A percentile compares a stretch with the other conserved stretches of the same genome.
phyloP scores from a whole-genome alignment of 495 filamentous ascomycete genomes.

The Bryoglossum gracile region DNA sequence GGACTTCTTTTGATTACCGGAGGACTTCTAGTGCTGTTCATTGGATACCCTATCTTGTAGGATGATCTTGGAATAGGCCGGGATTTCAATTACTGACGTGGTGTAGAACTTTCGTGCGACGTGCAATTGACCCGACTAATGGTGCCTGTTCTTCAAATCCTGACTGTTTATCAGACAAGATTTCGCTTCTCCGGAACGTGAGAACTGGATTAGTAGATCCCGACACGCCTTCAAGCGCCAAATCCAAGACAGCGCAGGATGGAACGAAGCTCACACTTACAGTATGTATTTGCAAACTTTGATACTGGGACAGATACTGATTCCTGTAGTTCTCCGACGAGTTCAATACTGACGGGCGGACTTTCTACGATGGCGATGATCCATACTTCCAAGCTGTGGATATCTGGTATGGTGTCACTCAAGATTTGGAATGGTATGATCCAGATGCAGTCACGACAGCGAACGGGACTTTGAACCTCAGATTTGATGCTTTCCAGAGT shows the following conservation, averaged over 20 bases:
- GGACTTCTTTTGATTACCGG: conserved; percentile 53
- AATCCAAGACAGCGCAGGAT: conserved; percentile 47
- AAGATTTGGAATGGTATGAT: conserved; percentile 79
- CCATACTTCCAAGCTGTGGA: conserved; percentile 64
- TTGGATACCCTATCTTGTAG: conserved; percentile 69
- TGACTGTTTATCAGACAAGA: conserved; percentile 51
- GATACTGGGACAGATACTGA: conserved; percentile 1
- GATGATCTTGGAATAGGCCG: conserved; percentile 13
- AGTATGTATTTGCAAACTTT: conserved; percentile 39
- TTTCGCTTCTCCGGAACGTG: conserved; percentile 52
- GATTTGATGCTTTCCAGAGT: conserved; percentile 60
- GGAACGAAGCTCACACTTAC: conserved; percentile 54
- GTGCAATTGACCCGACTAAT: neutral
- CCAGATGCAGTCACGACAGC: conserved; percentile 66
- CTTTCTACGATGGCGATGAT: conserved; percentile 70
- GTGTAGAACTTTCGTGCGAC: conserved; percentile 12
- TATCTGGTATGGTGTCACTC: conserved; percentile 74
- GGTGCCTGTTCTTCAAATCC: conserved; percentile 27
- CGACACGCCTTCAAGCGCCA: conserved; percentile 56
- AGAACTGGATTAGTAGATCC: conserved; percentile 60
- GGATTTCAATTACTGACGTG: conserved; percentile 3
- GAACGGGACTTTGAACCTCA: conserved; percentile 59
- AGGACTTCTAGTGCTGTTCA: conserved; percentile 60
- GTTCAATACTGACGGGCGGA: conserved; percentile 63
- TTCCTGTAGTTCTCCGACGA: conserved; percentile 65